phyloP scores from a whole-genome alignment of 2,329 filamentous ascomycete genomes.

The Fusarium sp. region DNA sequence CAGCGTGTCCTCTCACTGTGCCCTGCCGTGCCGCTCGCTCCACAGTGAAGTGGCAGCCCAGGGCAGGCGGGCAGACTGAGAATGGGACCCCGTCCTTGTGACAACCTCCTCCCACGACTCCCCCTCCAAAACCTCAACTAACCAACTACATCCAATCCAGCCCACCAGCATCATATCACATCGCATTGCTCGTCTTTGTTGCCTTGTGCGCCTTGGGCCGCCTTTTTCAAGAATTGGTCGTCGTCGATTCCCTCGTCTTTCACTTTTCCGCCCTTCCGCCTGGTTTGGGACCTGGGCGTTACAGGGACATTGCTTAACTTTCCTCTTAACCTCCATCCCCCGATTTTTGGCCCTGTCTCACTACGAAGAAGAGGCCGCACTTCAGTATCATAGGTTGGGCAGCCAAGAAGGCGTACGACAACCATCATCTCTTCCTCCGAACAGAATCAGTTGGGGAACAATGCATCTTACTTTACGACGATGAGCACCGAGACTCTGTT shows the following conservation, averaged over 20 bases:
- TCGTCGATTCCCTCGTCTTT: constrained; percentile 13
- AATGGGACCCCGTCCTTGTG: constrained; percentile 37
- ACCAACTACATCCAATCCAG: constrained; percentile 36
- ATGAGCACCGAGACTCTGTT: constrained; percentile 66
- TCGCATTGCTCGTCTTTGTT: constrained; percentile 40
- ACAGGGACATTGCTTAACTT: constrained; percentile 23
- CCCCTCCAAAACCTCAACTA: constrained; percentile 41
- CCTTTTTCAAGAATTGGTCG: constrained; percentile 21
- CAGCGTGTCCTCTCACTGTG: constrained; percentile 27
- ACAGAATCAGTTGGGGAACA: constrained; percentile 44
- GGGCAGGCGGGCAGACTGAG: constrained; percentile 19
- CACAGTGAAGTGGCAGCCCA: constrained; percentile 20
- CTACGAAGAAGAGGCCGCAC: constrained; percentile 25
- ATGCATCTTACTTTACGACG: constrained; percentile 59
- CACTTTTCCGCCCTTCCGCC: constrained; percentile 18
- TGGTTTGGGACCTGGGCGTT: constrained; percentile 31
- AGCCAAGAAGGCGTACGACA: constrained; percentile 33
- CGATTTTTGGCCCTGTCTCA: constrained; percentile 31
- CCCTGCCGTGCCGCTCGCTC: constrained; percentile 17
- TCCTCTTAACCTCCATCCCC: constrained; percentile 22
- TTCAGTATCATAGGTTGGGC: constrained; percentile 19
- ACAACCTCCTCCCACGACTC: constrained; percentile 39
- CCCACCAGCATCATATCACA: constrained; percentile 28
- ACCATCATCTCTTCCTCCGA: constrained; percentile 29
- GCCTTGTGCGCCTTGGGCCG: constrained; percentile 34